Base-by-base conservation (phyloP, 2,329 filamentous ascomycete genomes). In the Sordariomycetes sp. region DNA sequence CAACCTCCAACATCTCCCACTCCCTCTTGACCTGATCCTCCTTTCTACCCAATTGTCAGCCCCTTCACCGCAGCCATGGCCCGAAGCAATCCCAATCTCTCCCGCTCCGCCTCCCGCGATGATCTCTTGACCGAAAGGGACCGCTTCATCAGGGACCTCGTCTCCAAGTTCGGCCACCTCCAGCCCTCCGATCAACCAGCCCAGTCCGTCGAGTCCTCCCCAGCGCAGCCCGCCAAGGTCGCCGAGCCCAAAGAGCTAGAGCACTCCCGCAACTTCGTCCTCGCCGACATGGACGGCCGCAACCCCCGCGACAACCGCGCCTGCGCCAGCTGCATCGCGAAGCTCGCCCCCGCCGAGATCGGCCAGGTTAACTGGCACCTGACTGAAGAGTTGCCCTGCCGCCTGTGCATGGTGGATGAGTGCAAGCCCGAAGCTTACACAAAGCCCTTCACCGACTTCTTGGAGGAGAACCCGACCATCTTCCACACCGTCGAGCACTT, bases 401-500 rank as follows among this genome's bases (percentile, higher is more conserved):
- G 26, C 10, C 39, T 37, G 3, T 38, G 35, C 46, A 46, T 59
- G 29, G 50, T 51, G 41, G 53, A 61, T 35, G 51, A 57, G 43
- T 25, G 24, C 19, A 61, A 64, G 34, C 72, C 77, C 5, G 77
- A 79, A 48, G 69, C 68, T 39, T 94, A 87, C 55, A 83, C 85
- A 8, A 70, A 86, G 59, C 86, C 87, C 1, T 95, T 94, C 55
- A 81, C 82, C 54, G 72, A 86, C 34, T 96, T 95, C 54, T 73
- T 96, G 64, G 83, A 79, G 29, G 72, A 83, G 41, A 94, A 95
- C 53, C 92, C 92, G 1, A 96, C 92, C 8, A 75, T 95, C 30
- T 98, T 94, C 57, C 92, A 98, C 51, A 78, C 86, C 2, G 87
- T 95, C 19, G 73, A 78, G 38, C 75, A 86, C 46, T 86, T 94